These are phyloP conservation scores for Friedmanniomyces simplex DNA, from an alignment of 495 filamentous ascomycete species.

Conservation along the genomic window DNA sequence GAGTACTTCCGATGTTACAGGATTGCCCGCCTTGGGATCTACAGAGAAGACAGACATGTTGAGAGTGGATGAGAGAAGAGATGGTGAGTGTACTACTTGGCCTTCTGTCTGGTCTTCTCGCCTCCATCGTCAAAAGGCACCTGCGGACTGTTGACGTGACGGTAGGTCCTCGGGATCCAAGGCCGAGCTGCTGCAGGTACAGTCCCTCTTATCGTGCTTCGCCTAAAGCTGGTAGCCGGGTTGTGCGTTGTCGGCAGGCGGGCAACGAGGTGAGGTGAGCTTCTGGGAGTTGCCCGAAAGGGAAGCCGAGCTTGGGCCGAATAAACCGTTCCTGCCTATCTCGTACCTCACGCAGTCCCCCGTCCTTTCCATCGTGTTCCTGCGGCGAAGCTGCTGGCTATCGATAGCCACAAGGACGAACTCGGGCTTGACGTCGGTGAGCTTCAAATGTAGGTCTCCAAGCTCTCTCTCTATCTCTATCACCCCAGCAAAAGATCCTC, in stretches of 20 bases:
- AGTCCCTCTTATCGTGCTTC: neutral
- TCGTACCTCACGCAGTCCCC: no score
- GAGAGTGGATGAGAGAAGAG: neutral
- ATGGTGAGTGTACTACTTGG: neutral
- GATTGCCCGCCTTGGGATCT: constrained; percentile 14
- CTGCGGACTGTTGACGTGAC: neutral
- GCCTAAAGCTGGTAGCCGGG: neutral
- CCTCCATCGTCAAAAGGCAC: neutral
- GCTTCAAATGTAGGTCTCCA: no score
- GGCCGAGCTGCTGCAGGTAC: constrained; percentile 3
- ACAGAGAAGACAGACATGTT: constrained; percentile 18
- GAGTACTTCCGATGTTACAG: constrained; percentile 21
- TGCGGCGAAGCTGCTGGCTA: no score
- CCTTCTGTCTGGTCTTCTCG: neutral
- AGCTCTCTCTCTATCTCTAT: no score
- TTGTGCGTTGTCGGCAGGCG: neutral
- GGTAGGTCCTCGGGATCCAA: neutral
- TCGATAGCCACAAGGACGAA: no score
- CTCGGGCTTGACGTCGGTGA: no score
- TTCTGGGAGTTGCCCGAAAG: neutral
- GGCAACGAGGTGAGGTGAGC: neutral
- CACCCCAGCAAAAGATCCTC: no score
- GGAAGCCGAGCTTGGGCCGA: neutral
- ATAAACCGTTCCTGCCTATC: no score
- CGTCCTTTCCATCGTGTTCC: neutral